Base-by-base conservation (phyloP, 2,329 filamentous ascomycete species). In the Sclerotinia subarctica region DNA sequence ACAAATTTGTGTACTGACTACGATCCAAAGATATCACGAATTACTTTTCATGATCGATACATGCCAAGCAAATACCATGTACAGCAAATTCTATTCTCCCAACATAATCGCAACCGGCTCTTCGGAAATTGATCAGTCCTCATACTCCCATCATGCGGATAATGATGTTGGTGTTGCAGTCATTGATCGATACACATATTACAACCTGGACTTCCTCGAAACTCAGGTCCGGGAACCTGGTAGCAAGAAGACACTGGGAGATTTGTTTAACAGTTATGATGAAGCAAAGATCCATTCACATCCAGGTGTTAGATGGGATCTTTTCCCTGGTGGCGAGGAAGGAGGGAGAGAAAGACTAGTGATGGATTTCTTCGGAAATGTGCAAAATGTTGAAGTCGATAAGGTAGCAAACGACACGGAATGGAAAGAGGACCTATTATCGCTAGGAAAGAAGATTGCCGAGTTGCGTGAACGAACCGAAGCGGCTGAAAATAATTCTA, bases 21-120 rank as follows among this genome's bases (percentile, higher is more conserved):
- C 5, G 8, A 26, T 46, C 15, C 47, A 44, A 72, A 91, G 90
- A 78, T 99, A 98, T 80, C 92, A 98, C 78, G 95, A 99, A 80
- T 89, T 99, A 74, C 87, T 99, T 68, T 99, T 99, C 83, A 99
- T 99, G 95, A 99, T 99, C 80, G 95, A 99, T 79, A 99, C 95
- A 0, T 99, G 95, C 82, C 95, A 99, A 81, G 95, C 95, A 67
- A 99, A 99, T 79, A 99, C 95, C 44, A 97, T 99, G 93, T 99
- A 97, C 82, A 94, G 90, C 78, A 94, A 97, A 75, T 92, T 99
- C 77, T 99, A 99, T 83, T 96, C 93, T 6, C 94, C 94, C 59
- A 98, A 98, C 77, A 97, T 99, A 75, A 93, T 99, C 76, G 95
- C 95, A 0, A 99, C 96, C 0, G 95, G 95, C n/a, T 96, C 92